Percentiles rank a stretch among this genome's conserved stretches.
Evolutionary conservation across 805 yeast species (phyloP).

Genomic region (Wickerhamomyces sydowiorum): DNA sequence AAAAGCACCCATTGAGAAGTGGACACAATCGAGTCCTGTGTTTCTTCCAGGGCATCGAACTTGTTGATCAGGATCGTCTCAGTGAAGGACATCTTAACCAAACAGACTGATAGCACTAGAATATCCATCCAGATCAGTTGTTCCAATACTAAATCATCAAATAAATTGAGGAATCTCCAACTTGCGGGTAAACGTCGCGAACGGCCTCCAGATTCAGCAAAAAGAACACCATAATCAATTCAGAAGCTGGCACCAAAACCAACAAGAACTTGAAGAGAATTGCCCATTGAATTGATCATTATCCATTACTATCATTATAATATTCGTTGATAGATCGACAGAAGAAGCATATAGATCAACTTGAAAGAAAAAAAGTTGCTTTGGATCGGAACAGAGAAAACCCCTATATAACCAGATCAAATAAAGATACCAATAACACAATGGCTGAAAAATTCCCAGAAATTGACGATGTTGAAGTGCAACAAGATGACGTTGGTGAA

Average conservation of each 20-base stretch:
- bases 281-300: neutral
- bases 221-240: neutral
- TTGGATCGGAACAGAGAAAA: neutral
- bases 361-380: too few species aligned
- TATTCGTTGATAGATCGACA: too few species aligned
- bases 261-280: neutral
- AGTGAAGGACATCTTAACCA: slow-evolving; percentile 40
- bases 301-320: neutral
- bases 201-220: neutral
- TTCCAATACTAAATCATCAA: too few species aligned
- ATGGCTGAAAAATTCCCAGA: slow-evolving; percentile 81
- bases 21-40: slow-evolving; percentile 70
- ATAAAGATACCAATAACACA: neutral
- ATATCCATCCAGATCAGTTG: neutral
- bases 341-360: too few species aligned
- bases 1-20: slow-evolving; percentile 70
- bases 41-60: slow-evolving; percentile 43
- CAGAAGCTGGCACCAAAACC: neutral
- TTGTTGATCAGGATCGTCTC: slow-evolving; percentile 43
- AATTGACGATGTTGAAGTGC: slow-evolving; percentile 40
- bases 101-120: neutral
- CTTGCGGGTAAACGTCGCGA: neutral
- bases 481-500: slow-evolving; percentile 28
- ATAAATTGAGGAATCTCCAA: neutral
- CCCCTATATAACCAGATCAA: neutral